Evolutionary conservation across 2,329 filamentous ascomycete species (phyloP).

Genomic region (Fusarium palustre): DNA sequence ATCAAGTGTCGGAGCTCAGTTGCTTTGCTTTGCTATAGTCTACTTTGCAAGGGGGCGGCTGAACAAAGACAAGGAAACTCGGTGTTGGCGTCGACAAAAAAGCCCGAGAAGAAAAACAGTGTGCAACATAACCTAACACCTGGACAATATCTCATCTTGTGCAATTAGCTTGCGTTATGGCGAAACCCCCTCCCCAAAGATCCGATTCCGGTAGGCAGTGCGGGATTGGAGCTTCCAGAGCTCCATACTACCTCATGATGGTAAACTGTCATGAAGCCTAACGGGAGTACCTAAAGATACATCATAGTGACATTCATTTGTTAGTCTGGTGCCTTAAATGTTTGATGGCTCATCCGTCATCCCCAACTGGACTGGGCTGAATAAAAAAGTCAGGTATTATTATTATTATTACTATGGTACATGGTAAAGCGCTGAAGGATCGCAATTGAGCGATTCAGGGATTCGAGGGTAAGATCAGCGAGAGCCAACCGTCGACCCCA

Average conservation of each 20-base stretch:
- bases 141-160: conserved; percentile 14
- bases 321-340: neutral
- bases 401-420: no score
- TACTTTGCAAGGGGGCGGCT: conserved; percentile 13
- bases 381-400: conserved; percentile 1
- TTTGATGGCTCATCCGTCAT: conserved; percentile 1
- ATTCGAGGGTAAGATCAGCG: conserved; percentile 30
- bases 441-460: conserved; percentile 26
- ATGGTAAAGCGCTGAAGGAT: conserved; percentile 9
- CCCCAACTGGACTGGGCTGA: conserved; percentile 12
- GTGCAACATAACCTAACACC: conserved; percentile 8
- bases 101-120: conserved; percentile 24
- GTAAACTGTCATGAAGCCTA: conserved; percentile 11
- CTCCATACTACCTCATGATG: neutral
- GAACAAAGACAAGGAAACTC: conserved; percentile 22
- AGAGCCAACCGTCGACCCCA: conserved; percentile 48
- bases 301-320: conserved; percentile 24
- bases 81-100: conserved; percentile 24
- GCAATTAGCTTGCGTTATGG: conserved; percentile 40
- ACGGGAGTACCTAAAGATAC: conserved; percentile 17
- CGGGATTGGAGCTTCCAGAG: conserved; percentile 26
- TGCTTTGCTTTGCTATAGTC: neutral
- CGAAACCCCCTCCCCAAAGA: conserved; percentile 15
- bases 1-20: neutral
- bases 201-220: conserved; percentile 16